Percentiles rank a stretch among this genome's conserved stretches.
phyloP scores from a whole-genome alignment of 768 basidiomycete genomes.

The Mycena floridula region DNA sequence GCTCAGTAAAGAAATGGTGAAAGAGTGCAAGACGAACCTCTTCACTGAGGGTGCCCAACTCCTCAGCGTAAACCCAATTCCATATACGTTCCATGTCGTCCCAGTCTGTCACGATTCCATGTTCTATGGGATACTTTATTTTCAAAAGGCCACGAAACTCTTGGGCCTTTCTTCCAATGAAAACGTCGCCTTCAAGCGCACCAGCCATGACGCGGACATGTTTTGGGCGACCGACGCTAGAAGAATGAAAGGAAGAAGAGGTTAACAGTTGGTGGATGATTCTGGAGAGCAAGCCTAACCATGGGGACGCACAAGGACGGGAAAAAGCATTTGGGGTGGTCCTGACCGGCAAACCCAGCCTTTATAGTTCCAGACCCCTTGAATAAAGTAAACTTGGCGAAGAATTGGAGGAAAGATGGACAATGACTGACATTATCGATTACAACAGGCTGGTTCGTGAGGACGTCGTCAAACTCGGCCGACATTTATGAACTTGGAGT shows the following conservation, averaged over 20 bases:
- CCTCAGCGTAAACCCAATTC: conserved; percentile 96
- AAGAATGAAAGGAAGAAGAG: conserved; percentile 2
- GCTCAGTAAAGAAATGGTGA: too few species aligned
- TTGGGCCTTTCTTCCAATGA: conserved; percentile 93
- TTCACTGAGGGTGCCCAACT: conserved; percentile 91
- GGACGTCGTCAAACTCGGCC: conserved; percentile 85
- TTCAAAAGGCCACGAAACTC: conserved; percentile 93
- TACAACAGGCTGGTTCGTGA: conserved; percentile 98
- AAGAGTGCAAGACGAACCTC: conserved; percentile 73
- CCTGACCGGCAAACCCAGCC: conserved; percentile 98
- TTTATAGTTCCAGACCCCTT: conserved; percentile 99
- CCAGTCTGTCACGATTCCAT: conserved; percentile 99
- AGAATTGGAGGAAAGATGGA: conserved; percentile 6
- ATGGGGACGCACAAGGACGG: conserved; percentile 85
- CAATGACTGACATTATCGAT: conserved; percentile 84
- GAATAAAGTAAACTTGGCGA: conserved; percentile 12
- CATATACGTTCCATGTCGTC: conserved; percentile 99
- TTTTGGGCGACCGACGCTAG: conserved; percentile 92
- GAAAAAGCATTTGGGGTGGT: conserved; percentile 99
- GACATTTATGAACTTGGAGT: conserved; percentile 56
- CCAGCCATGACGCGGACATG: conserved; percentile 98
- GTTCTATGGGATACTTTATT: conserved; percentile 99
- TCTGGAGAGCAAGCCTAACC: conserved; percentile 23
- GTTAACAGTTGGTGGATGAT: conserved; percentile 18
- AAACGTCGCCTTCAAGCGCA: conserved; percentile 92